Evolutionary conservation across 1,139 yeast genomes (phyloP).

Genomic region (Diutina siamensis): DNA sequence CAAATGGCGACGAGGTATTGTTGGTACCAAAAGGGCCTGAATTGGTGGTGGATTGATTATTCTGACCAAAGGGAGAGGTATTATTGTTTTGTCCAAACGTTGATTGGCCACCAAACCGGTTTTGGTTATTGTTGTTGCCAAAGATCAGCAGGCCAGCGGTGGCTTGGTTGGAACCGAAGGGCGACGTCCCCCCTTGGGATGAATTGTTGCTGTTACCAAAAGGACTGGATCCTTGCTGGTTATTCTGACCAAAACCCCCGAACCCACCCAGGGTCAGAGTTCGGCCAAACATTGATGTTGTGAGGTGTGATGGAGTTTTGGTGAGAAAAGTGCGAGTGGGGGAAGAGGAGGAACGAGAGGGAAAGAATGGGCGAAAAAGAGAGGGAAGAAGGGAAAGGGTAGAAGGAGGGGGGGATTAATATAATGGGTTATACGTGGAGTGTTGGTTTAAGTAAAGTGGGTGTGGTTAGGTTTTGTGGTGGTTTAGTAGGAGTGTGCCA

Average conservation of each 20-base stretch:
- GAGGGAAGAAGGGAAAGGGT: neutral
- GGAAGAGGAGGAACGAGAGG: neutral
- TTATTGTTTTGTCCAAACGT: neutral
- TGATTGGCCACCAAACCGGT: neutral
- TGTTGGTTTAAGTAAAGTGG: no score
- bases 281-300: neutral
- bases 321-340: neutral
- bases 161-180: neutral
- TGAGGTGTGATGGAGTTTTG: neutral
- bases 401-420: no score
- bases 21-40: neutral
- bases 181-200: neutral
- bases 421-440: no score
- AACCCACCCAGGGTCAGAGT: conserved; percentile 32
- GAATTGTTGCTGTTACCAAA: neutral
- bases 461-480: no score
- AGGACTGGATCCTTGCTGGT: conserved; percentile 6
- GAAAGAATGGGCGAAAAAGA: neutral
- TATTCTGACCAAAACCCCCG: conserved; percentile 46
- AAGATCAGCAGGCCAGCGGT: neutral
- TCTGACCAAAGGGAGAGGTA: neutral
- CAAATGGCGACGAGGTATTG: conserved; percentile 9
- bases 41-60: neutral
- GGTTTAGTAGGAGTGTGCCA: no score
- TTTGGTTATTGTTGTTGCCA: neutral